These are phyloP conservation scores for Candida sanyaensis DNA, from an alignment of 1,139 yeast genomes.

Conservation along the genomic window DNA sequence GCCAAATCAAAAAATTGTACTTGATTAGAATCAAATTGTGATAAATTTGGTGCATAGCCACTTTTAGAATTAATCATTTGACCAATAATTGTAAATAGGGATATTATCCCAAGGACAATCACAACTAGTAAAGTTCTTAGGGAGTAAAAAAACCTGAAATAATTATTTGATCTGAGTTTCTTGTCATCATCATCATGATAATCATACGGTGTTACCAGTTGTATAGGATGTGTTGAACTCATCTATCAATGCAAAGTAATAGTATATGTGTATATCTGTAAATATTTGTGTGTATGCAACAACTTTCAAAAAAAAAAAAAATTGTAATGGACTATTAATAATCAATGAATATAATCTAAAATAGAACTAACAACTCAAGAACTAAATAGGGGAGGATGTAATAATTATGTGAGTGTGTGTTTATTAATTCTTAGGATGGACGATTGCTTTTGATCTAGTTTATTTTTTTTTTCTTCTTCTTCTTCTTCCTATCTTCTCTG, in stretches of 20 bases:
- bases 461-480: too few species aligned
- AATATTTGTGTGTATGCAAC: neutral
- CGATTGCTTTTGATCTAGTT: too few species aligned
- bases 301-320: neutral
- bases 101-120: conserved; percentile 7
- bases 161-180: conserved; percentile 1
- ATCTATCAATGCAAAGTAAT: conserved; percentile 1
- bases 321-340: neutral
- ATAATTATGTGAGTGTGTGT: too few species aligned
- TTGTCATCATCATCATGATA: conserved; percentile 12
- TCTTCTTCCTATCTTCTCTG: too few species aligned
- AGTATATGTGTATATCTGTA: neutral
- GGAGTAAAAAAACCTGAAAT: conserved; percentile 1
- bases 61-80: conserved; percentile 2
- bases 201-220: conserved; percentile 16
- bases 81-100: conserved; percentile 8
- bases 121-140: conserved; percentile 3
- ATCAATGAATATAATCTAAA: neutral
- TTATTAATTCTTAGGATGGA: too few species aligned
- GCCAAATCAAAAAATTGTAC: conserved; percentile 49
- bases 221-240: conserved; percentile 12
- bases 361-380: neutral
- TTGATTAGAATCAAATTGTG: conserved; percentile 19
- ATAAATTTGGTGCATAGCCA: conserved; percentile 27
- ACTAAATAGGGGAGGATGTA: neutral